Base-by-base conservation (phyloP, 495 filamentous ascomycete species). In the Delitschia confertaspora region DNA sequence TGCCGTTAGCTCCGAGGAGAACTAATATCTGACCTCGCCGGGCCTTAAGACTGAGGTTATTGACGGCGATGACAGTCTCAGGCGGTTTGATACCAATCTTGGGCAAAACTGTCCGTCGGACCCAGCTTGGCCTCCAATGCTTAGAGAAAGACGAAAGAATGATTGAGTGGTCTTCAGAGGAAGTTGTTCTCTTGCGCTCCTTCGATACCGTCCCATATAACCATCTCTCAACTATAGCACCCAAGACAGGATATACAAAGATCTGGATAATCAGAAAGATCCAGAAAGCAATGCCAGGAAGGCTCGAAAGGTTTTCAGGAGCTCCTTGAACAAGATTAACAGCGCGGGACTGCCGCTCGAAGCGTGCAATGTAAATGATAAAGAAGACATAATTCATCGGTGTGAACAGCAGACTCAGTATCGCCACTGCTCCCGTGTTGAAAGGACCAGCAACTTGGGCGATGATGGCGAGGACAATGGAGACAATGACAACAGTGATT, bases 1-100 rank as follows among this genome's bases (percentile, higher is more conserved):
- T 82, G 25, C 87, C 87, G 59, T 94, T 94, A 1, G 88, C 85
- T 13, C 87, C 87, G 0, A 94, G 70, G 1, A 95, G 66, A 2
- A 86, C 83, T 53, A 84, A 71, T 25, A 94, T 91, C 56, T 89
- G 79, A 1, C 88, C 87, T 45, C 76, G 75, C 11, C 73, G 65
- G 6, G 83, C 79, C 18, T 65, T 69, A 20, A 93, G 64, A 6
- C 73, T 74, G n/a, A 94, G 66, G 25, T 74, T 57, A 43, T 85
- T 68, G 20, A 94, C 87, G 3, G 87, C 87, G 10, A 79, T 59
- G 2, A 93, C 85, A 1, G 74, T 75, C 33, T 71, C 60, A 47
- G 25, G 73, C 1, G 49, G 14, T 6, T 66, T 69, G 45, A 71
- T 73, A 2, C 73, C 68, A 48, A 87, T 74, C 18, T 73, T 49